phyloP scores from a whole-genome alignment of 371 early-diverging fungal species.

The Mucor velutinosus region DNA sequence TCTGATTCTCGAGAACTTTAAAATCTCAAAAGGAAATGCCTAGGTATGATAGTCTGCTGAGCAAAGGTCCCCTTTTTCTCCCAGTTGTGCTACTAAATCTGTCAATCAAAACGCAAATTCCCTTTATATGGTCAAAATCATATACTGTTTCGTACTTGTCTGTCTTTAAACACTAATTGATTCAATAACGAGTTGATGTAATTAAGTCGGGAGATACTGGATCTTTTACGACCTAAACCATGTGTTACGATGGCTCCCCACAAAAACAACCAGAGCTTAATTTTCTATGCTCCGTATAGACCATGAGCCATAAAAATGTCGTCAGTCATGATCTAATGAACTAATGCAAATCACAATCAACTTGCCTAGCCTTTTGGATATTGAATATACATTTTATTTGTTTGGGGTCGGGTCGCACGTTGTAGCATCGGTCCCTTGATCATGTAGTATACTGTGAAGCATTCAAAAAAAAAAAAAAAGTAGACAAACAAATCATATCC shows the following conservation, averaged over 20 bases:
- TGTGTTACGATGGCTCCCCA: background rate
- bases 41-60: background rate
- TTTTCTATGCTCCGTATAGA: background rate
- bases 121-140: constrained; percentile 1
- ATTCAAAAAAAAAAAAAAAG: too few relatives aligned
- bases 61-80: background rate
- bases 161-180: background rate
- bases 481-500: too few relatives aligned
- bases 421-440: too few relatives aligned
- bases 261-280: background rate
- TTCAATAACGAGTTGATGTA: background rate
- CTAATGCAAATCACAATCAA: background rate
- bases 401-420: too few relatives aligned
- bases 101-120: background rate
- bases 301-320: background rate
- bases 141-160: background rate
- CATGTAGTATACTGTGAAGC: too few relatives aligned
- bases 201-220: background rate
- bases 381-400: too few relatives aligned
- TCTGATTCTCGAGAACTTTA: background rate
- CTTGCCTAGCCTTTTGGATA: too few relatives aligned
- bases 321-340: background rate
- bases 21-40: constrained; percentile 1
- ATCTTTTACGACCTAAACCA: background rate
- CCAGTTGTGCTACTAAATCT: background rate